Base-by-base conservation (phyloP, 1,284 basidiomycete species). In the Bjerkandera adusta region DNA sequence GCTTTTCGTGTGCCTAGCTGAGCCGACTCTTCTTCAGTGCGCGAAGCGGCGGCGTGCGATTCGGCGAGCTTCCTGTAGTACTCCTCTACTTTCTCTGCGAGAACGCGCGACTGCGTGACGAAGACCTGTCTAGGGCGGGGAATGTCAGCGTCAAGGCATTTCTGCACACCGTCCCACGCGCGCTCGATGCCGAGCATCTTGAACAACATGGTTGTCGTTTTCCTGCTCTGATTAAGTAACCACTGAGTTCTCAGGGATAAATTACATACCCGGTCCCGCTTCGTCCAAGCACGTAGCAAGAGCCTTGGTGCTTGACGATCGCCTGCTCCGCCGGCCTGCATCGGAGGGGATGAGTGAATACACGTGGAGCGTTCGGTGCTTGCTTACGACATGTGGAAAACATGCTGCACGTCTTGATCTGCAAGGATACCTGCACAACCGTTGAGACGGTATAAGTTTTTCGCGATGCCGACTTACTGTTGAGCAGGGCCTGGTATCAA, bases 121-220 rank as follows among this genome's bases (percentile, higher is more conserved):
- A 89, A 89, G 2, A 89, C 63, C 56, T 89, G 86, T 16, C 83
- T 74, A 0, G 79, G 77, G 47, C 70, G 72, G 3, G 59, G 54
- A 21, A 68, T 57, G 3, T 12, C 33, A 16, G 20, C 38, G 2
- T 36, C 30, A 15, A 40, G 29, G 10, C 33, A n/a, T 13, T 42
- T 29, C 10, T 30, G 32, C 18, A 35, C 36, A 13, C 25, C 35
- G 8, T 50, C 64, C 63, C 72, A 79, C 1, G 71, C 67, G 10
- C 73, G 68, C 54, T 87, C 80, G 6, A 85, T 75, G 5, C 77
- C 73, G 5, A 87, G 66, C 74, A 87, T 87, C 63, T 84, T 85
- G 69, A 81, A 83, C 0, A 86, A 63, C 75, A 87, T 83, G 0
- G 83, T 85, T 0, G 83, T 86, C 0, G 84, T 89, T 73, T 89